Percentiles rank a stretch among this genome's conserved stretches.
Evolutionary conservation across 2,329 filamentous ascomycete species (phyloP).

Genomic region (Penicillium sp.): DNA sequence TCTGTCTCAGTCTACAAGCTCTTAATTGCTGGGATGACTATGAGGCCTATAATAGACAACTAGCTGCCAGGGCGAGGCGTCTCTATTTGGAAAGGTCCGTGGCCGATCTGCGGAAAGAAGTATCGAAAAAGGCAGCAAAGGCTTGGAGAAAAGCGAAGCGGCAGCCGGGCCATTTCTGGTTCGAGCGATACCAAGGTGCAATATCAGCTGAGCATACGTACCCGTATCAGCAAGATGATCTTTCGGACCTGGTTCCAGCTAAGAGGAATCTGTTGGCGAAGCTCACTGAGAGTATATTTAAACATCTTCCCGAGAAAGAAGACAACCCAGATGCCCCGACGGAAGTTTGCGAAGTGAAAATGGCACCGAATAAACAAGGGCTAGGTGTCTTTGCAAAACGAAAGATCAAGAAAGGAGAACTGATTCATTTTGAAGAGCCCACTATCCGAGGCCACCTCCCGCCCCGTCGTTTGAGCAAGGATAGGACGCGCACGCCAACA

Average conservation of each 20-base stretch:
- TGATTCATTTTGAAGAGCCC: slow-evolving; percentile 40
- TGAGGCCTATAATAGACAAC: slow-evolving; percentile 19
- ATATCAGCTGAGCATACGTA: slow-evolving; percentile 24
- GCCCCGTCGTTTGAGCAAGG: slow-evolving; percentile 6
- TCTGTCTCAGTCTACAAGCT: slow-evolving; percentile 34
- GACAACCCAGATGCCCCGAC: neutral
- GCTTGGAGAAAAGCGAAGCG: slow-evolving; percentile 7
- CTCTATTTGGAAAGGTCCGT: slow-evolving; percentile 26
- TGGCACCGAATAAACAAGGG: neutral
- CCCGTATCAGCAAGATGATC: slow-evolving; percentile 33
- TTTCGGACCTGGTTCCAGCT: slow-evolving; percentile 16
- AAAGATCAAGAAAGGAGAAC: slow-evolving; percentile 26
- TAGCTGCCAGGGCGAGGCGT: slow-evolving; percentile 13
- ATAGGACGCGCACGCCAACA: neutral
- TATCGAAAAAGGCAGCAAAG: slow-evolving; percentile 4
- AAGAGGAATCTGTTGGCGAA: slow-evolving; percentile 19
- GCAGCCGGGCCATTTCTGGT: slow-evolving; percentile 24
- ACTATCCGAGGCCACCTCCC: slow-evolving; percentile 40
- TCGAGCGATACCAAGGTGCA: slow-evolving; percentile 30
- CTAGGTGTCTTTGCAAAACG: slow-evolving; percentile 34
- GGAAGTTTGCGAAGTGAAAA: slow-evolving; percentile 10
- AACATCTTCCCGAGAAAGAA: neutral
- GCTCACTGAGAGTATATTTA: slow-evolving; percentile 31
- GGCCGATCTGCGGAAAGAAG: slow-evolving; percentile 22
- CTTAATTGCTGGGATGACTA: slow-evolving; percentile 39